Base-by-base conservation (phyloP, 352 stramenopile species). In the Globisporangium cederbergense region DNA sequence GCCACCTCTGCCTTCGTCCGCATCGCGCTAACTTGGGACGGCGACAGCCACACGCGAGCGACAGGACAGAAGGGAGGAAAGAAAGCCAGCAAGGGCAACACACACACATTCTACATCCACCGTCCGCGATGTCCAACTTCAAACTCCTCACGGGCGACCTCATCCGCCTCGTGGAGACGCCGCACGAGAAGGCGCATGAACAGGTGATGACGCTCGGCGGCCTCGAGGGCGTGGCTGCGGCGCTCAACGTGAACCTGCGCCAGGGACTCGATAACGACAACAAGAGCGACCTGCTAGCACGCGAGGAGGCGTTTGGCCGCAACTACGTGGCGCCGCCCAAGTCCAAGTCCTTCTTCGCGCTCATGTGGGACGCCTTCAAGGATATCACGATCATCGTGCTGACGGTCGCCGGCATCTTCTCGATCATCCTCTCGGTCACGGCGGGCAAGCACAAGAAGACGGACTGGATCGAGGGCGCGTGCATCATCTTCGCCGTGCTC, bases 351-450 rank as follows among this genome's bases (percentile, higher is more conserved):
- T 84, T 91, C 68, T 49, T 88, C 36, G 81, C 86, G 67, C 80
- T 98, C 46, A 93, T 98, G 70, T 93, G 87, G 75, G 88, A 96
- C 61, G 88, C 88, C 14, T 90, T 95, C 65, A 81, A 97, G 56
- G 92, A 98, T 71, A 83, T 90, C 14, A 97, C 90, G 20, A 88
- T 98, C 42, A 86, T 96, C 32, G 86, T 98, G 20, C 69, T 98
- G 58, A 95, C 91, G 40, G 75, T 83, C 55, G 89, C 90, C n/a
- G 87, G 89, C 8, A 59, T 86, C 42, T 77, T 97, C 14, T 96
- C 87, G 7, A 81, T 97, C 54, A 72, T 95, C 32, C 66, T 96
- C 25, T 81, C 85, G 16, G 40, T 64, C 10, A 80, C 75, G 0
- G 76, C 84, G 46, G 77, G 81, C 36, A 70, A 86, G n/a, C 73